Evolutionary conservation across 176 grass and related monocot genomes (phyloP).

Genomic region (Musa troglodytarum): DNA sequence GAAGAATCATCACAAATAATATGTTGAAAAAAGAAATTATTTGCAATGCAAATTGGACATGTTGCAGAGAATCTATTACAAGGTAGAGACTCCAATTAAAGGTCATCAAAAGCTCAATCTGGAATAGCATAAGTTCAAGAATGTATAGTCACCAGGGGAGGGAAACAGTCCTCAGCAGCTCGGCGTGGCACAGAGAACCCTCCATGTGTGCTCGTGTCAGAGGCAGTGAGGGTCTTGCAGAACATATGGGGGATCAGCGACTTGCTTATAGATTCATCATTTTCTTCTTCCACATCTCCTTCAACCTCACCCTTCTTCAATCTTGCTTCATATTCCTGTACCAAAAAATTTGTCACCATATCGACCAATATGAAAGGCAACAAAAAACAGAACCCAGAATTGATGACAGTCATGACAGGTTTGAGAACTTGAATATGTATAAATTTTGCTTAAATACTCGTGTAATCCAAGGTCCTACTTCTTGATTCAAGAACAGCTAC

Average conservation of each 20-base stretch:
- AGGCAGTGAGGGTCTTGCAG: slow-evolving; percentile 96
- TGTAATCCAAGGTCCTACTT: no score
- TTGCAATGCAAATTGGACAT: background rate
- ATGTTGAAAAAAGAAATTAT: background rate
- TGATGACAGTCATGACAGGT: no score
- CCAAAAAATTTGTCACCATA: background rate
- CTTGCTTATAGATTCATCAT: slow-evolving; percentile 41
- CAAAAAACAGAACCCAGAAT: no score
- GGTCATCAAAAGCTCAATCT: background rate
- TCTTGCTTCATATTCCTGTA: slow-evolving; percentile 48
- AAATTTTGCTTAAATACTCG: no score
- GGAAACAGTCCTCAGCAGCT: slow-evolving; percentile 93
- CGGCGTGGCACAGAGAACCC: slow-evolving; percentile 98
- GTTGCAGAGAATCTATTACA: background rate
- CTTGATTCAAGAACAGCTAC: background rate
- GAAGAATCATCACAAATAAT: slow-evolving; percentile 12
- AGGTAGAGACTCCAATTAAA: background rate
- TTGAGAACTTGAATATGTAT: no score
- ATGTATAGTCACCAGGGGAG: slow-evolving; percentile 52
- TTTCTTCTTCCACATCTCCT: slow-evolving; percentile 39
- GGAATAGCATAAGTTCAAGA: background rate
- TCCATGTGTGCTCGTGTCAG: slow-evolving; percentile 92
- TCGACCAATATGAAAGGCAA: background rate
- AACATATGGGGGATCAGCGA: slow-evolving; percentile 85
- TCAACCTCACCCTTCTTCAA: slow-evolving; percentile 32